Conservation (phyloP, 2,329 filamentous ascomycete genomes). For the Aspergillus awamori region DNA sequence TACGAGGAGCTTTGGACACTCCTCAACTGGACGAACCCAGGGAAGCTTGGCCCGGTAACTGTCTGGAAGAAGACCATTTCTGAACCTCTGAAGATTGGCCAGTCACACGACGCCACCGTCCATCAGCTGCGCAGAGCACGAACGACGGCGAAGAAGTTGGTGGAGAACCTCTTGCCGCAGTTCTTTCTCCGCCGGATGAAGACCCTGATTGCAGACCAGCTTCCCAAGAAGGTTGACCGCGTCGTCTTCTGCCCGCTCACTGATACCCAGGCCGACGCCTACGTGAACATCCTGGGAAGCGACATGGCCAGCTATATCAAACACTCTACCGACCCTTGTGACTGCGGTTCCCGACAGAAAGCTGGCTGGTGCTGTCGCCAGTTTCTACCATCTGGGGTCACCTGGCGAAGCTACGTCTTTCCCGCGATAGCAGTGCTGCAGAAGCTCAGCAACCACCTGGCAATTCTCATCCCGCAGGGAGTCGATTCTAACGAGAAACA, state of each 20-base stretch:
- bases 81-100: slow-evolving; percentile 79
- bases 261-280: slow-evolving; percentile 76
- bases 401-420: slow-evolving; percentile 80
- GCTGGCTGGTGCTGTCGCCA: slow-evolving; percentile 80
- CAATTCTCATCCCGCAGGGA: slow-evolving; percentile 73
- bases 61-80: slow-evolving; percentile 81
- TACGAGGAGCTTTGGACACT: slow-evolving; percentile 97
- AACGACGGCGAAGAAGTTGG: slow-evolving; percentile 79
- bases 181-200: slow-evolving; percentile 96
- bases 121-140: slow-evolving; percentile 79
- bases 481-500: slow-evolving; percentile 72
- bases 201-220: slow-evolving; percentile 82
- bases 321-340: slow-evolving; percentile 67
- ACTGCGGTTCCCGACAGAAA: slow-evolving; percentile 69
- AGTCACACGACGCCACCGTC: slow-evolving; percentile 87
- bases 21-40: slow-evolving; percentile 94
- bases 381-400: slow-evolving; percentile 61
- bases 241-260: slow-evolving; percentile 96
- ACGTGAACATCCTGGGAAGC: slow-evolving; percentile 77
- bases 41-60: slow-evolving; percentile 64
- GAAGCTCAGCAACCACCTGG: slow-evolving; percentile 91
- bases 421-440: slow-evolving; percentile 80
- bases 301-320: slow-evolving; percentile 71
- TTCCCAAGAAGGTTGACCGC: slow-evolving; percentile 91
- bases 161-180: slow-evolving; percentile 80